Evolutionary conservation across 2,329 filamentous ascomycete species (phyloP).

Genomic region (Colletotrichum filicis): DNA sequence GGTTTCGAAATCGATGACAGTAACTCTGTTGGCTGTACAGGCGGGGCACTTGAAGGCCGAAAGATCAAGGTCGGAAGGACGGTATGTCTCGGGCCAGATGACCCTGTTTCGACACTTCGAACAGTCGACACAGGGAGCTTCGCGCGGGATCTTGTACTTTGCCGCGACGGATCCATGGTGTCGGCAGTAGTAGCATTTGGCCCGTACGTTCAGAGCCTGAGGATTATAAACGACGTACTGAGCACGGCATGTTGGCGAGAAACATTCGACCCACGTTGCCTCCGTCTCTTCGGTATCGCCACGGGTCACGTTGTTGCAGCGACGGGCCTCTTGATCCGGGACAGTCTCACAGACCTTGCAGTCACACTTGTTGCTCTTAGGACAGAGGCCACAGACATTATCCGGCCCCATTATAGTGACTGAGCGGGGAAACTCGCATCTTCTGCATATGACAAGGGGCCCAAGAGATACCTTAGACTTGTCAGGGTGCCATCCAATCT

Average conservation of each 20-base stretch:
- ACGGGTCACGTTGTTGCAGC: conserved; percentile 43
- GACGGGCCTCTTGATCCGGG: conserved; percentile 39
- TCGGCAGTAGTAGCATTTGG: conserved; percentile 63
- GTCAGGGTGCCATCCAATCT: conserved; percentile 56
- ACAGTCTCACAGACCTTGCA: conserved; percentile 37
- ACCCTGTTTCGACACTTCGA: conserved; percentile 55
- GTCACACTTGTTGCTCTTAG: conserved; percentile 33
- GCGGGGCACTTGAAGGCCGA: conserved; percentile 52
- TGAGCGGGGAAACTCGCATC: conserved; percentile 57
- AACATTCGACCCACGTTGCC: conserved; percentile 60
- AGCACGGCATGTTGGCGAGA: conserved; percentile 51
- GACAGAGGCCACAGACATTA: conserved; percentile 55
- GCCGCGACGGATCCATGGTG: conserved; percentile 25
- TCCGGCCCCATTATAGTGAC: conserved; percentile 58
- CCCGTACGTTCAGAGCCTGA: conserved; percentile 50
- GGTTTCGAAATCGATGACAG: conserved; percentile 50
- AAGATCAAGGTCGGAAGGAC: conserved; percentile 45
- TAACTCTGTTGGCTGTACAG: conserved; percentile 48
- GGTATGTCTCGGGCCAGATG: conserved; percentile 59
- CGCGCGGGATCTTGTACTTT: not conserved
- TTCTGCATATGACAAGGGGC: conserved; percentile 51
- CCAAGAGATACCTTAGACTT: conserved; percentile 57
- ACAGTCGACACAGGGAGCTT: conserved; percentile 57
- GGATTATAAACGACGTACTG: conserved; percentile 63
- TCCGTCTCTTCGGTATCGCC: conserved; percentile 45